phyloP scores from a whole-genome alignment of 208 protist genomes.

The Naegleria fowleri region DNA sequence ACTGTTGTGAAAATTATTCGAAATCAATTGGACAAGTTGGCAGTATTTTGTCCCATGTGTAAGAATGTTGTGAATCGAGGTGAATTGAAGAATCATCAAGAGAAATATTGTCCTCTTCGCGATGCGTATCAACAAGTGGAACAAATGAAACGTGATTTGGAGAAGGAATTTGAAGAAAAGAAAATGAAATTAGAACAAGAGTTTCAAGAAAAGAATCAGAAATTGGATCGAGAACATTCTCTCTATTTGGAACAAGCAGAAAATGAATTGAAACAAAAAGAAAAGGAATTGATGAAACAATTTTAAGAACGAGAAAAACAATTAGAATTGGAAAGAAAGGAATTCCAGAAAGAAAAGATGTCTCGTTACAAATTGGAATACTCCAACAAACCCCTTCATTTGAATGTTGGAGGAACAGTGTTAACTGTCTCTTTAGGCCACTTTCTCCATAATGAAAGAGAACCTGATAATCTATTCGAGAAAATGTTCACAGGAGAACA shows the following conservation, averaged over 20 bases:
- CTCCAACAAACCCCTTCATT: neutral
- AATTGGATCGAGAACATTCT: neutral
- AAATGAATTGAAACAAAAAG: neutral
- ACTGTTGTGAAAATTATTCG: neutral
- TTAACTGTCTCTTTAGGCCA: neutral
- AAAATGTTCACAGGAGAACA: neutral
- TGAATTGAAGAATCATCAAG: neutral
- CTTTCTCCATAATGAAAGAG: neutral
- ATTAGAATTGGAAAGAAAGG: neutral
- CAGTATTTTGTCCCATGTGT: neutral
- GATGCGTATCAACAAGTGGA: neutral
- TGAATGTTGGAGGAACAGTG: neutral
- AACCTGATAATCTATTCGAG: neutral
- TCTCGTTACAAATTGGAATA: neutral
- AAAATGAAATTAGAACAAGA: neutral
- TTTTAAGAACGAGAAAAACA: neutral
- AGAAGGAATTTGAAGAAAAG: neutral
- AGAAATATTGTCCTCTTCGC: neutral
- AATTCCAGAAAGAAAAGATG: neutral
- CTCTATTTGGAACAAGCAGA: neutral
- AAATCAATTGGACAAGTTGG: neutral
- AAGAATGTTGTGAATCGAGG: neutral
- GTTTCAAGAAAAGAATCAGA: neutral
- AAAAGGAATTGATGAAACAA: neutral
- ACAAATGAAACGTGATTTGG: neutral